A percentile compares a stretch with the other conserved stretches of the same genome.
phyloP scores from a whole-genome alignment of 495 filamentous ascomycete genomes.

The Pyrenula massariospora region DNA sequence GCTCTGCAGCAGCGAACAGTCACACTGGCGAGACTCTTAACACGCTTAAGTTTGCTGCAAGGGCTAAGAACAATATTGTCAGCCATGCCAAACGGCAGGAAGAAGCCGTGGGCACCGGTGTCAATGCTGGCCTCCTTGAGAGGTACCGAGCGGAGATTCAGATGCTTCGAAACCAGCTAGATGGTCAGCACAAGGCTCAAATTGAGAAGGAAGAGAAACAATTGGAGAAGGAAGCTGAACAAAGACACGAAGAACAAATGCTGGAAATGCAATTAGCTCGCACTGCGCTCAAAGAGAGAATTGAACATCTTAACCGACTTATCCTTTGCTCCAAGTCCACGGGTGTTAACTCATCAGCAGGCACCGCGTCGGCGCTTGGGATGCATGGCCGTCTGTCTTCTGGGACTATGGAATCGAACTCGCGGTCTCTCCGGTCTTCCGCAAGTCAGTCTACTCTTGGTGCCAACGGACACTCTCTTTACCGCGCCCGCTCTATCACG shows the following conservation, averaged over 20 bases:
- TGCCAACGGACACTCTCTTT: slow-evolving; percentile 36
- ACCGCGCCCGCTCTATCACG: slow-evolving; percentile 54
- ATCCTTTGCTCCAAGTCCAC: slow-evolving; percentile 92
- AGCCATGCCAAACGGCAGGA: slow-evolving; percentile 94
- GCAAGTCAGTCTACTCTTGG: slow-evolving; percentile 55
- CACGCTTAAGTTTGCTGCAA: slow-evolving; percentile 90
- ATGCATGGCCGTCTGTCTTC: slow-evolving; percentile 54
- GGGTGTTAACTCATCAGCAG: slow-evolving; percentile 61
- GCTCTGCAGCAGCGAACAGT: slow-evolving; percentile 44
- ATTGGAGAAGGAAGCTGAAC: slow-evolving; percentile 67
- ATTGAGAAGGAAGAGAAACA: slow-evolving; percentile 59
- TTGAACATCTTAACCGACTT: slow-evolving; percentile 91
- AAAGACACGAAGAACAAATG: slow-evolving; percentile 92
- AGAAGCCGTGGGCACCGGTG: slow-evolving; percentile 62
- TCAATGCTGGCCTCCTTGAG: slow-evolving; percentile 57
- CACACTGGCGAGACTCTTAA: slow-evolving; percentile 86
- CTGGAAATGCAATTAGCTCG: slow-evolving; percentile 95
- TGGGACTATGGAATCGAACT: slow-evolving; percentile 30
- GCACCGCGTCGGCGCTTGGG: slow-evolving; percentile 60
- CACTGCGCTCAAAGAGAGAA: slow-evolving; percentile 91
- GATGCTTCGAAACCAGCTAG: slow-evolving; percentile 70
- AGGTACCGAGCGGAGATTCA: slow-evolving; percentile 91
- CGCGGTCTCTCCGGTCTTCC: slow-evolving; percentile 58
- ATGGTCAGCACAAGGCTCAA: slow-evolving; percentile 59
- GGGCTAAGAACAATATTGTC: slow-evolving; percentile 95